A percentile compares a stretch with the other conserved stretches of the same genome.
These are phyloP conservation scores for Prunella vulgaris DNA, from an alignment of 257 asterid species.

Conservation along the genomic window DNA sequence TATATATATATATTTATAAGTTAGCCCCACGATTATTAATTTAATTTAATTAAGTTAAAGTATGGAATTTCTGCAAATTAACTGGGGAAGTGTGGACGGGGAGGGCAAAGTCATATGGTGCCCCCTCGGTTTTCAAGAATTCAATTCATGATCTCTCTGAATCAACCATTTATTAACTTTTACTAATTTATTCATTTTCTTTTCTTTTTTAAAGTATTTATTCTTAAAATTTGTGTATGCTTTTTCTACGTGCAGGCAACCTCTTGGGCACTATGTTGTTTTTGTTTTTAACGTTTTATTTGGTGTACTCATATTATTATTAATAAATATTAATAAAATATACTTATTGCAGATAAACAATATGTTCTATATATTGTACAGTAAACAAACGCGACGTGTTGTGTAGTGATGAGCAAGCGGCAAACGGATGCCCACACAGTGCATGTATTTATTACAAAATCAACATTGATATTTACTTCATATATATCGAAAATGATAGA, in stretches of 20 bases:
- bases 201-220: background rate
- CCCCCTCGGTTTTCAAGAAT: constrained; percentile 29
- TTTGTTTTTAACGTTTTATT: background rate
- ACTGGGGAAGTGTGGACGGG: constrained; percentile 32
- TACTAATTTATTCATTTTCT: background rate
- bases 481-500: too few relatives aligned
- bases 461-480: too few relatives aligned
- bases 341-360: background rate
- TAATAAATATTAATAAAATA: too few relatives aligned
- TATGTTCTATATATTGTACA: background rate
- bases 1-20: too few relatives aligned
- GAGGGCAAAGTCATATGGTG: constrained; percentile 36
- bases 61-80: constrained; percentile 21
- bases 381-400: too few relatives aligned
- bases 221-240: constrained; percentile 12
- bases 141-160: constrained; percentile 8
- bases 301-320: background rate
- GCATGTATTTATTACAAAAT: too few relatives aligned
- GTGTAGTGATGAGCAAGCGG: background rate
- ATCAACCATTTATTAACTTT: background rate
- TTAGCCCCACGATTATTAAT: background rate
- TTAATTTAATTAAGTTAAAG: background rate
- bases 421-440: too few relatives aligned
- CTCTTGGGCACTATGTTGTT: constrained; percentile 20
- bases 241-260: constrained; percentile 41